Evolutionary conservation across 768 basidiomycete genomes (phyloP), one percentile per base, ranked within the genome.

Genomic region (Auricularia sp.): DNA sequence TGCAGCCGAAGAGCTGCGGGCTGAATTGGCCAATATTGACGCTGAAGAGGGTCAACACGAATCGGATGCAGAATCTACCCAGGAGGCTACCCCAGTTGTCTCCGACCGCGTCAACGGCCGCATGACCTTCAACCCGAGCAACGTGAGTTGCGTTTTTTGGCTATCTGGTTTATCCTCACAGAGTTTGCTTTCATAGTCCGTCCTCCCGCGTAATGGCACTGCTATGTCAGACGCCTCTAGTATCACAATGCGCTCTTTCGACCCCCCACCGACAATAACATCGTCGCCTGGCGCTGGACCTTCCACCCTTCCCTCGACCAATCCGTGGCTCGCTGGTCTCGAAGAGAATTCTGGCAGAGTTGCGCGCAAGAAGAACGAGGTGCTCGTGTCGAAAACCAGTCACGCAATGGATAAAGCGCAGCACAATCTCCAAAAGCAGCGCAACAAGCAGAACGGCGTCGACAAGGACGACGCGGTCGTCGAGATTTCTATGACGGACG

Each of bases 321-420:
- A 98, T 73, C 95, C 95, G 10, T 98, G 96, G 93, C 86, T 97
- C 18, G 74, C 76, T n/a, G 67, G 70, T 8, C 64, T 44, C 36
- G 61, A 61, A 3, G 65, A 54, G 18, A 62, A 21, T 3, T 70
- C 78, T 3, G 72, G 74, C 23, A 87, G 84, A 62, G 74, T 78
- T 2, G 77, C 85, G 0, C 84, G 85, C 66, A 92, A 89, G 73
- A 83, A 83, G 66, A 95, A 93, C 73, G 83, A 87, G 65, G 79
- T 90, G 10, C 73, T 84, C 3, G 83, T 92, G 23, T 81, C 82
- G 68, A 93, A 91, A 69, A 81, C 82, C 66, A 88, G 87, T 67
- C 78, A 77, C 29, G 72, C 79, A 7, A 72, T 76, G 35, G 80
- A 83, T 47, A 93, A 91, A 71, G 85, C 88, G 2, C 86, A 86